A percentile compares a stretch with the other conserved stretches of the same genome.
Conservation (phyloP, 306 rosid species). For the Gynostemma pentaphyllum region DNA sequence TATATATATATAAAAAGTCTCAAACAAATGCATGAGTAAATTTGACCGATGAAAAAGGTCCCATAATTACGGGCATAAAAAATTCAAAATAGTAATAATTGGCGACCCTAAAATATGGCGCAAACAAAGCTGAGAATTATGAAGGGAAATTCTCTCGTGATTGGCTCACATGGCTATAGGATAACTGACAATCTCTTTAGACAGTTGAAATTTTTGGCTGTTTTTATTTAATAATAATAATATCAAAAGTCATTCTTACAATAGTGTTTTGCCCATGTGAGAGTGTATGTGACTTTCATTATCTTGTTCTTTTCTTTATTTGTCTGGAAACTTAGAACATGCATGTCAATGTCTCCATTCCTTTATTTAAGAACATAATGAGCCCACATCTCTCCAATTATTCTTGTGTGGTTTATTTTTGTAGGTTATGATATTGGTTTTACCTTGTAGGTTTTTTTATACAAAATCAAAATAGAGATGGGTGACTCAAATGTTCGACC, state of each 20-base stretch:
- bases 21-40: background rate
- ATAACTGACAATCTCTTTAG: background rate
- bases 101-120: background rate
- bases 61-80: no score
- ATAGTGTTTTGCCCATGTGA: conserved; percentile 2
- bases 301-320: background rate
- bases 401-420: background rate
- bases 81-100: background rate
- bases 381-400: background rate
- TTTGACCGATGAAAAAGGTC: background rate
- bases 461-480: no score
- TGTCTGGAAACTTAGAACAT: background rate
- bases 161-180: conserved; percentile 5
- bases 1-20: no score
- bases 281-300: background rate
- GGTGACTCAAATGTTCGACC: no score
- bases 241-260: conserved; percentile 1
- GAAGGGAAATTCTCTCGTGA: background rate
- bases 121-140: background rate
- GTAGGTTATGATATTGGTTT: no score
- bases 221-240: background rate
- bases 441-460: no score
- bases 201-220: background rate
- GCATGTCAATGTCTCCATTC: background rate
- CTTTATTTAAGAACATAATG: background rate